These are phyloP conservation scores for Xylariaceae sp. DNA, from an alignment of 2,329 filamentous ascomycete genomes.

Conservation along the genomic window DNA sequence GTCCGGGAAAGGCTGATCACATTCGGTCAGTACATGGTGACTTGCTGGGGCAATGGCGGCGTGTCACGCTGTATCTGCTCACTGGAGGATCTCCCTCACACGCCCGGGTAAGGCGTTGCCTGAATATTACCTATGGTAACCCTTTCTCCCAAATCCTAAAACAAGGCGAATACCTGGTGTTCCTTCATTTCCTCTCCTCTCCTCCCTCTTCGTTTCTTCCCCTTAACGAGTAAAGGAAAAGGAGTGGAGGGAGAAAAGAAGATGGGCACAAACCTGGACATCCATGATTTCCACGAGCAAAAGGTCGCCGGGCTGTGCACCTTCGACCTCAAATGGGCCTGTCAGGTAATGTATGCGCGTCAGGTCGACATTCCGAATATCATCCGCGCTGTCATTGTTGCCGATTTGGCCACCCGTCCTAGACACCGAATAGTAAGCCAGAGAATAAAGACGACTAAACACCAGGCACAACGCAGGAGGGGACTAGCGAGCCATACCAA, in stretches of 20 bases:
- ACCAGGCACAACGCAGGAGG: neutral
- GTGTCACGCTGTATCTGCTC: neutral
- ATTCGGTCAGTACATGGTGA: slow-evolving; percentile 1
- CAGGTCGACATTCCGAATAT: slow-evolving; percentile 78
- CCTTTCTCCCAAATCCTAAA: too few relatives aligned
- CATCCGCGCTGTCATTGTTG: slow-evolving; percentile 87
- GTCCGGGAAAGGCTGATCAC: slow-evolving; percentile 66
- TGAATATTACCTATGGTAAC: neutral
- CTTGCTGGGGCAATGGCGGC: neutral
- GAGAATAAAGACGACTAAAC: neutral
- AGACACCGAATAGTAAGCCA: slow-evolving; percentile 3
- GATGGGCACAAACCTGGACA: slow-evolving; percentile 41
- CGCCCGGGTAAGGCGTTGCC: too few relatives aligned
- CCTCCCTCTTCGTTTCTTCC: neutral
- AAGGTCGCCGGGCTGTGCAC: slow-evolving; percentile 78
- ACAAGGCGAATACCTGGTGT: too few relatives aligned
- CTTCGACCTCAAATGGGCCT: slow-evolving; percentile 82
- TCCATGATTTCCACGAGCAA: slow-evolving; percentile 88
- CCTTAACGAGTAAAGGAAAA: neutral
- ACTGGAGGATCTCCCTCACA: neutral
- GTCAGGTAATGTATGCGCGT: slow-evolving; percentile 83
- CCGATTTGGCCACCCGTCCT: slow-evolving; percentile 75
- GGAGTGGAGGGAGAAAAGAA: neutral
- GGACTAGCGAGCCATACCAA: slow-evolving; percentile 45
- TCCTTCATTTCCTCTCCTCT: neutral